Evolutionary conservation across 2,329 filamentous ascomycete genomes (phyloP).

Genomic region (Chaetomiaceae sp.): DNA sequence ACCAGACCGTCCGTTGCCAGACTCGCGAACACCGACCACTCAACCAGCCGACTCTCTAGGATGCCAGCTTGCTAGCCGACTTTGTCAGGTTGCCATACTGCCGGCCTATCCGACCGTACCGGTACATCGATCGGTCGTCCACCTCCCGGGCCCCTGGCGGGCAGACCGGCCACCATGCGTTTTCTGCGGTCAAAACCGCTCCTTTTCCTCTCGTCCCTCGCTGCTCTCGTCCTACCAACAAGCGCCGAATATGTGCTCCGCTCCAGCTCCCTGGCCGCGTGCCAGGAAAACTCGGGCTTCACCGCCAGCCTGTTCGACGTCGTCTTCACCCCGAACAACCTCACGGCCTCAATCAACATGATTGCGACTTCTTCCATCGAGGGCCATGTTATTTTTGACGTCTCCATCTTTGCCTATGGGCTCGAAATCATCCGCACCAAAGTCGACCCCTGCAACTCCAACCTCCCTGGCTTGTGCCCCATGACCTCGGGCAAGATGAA

Average conservation of each 20-base stretch:
- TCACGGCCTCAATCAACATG: conserved; percentile 62
- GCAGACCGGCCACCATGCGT: conserved; percentile 39
- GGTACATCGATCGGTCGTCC: background rate
- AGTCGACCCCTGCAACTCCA: conserved; percentile 64
- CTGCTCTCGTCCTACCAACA: conserved; percentile 41
- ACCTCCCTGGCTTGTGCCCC: conserved; percentile 68
- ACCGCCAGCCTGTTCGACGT: conserved; percentile 78
- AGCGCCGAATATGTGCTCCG: conserved; percentile 59
- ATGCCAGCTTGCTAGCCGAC: conserved; percentile 1
- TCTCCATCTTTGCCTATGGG: conserved; percentile 70
- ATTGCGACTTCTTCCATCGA: conserved; percentile 69
- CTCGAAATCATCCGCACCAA: conserved; percentile 57
- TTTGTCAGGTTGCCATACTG: background rate
- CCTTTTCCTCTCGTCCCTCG: conserved; percentile 42
- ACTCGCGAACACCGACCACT: background rate
- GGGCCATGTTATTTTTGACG: conserved; percentile 67
- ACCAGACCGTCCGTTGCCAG: background rate
- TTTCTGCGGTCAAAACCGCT: conserved; percentile 40
- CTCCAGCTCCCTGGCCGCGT: conserved; percentile 78
- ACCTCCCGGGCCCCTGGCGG: background rate
- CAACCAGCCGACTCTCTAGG: background rate
- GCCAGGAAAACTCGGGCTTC: conserved; percentile 72
- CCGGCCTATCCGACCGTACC: background rate
- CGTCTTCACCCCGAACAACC: conserved; percentile 62
- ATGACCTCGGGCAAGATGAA: conserved; percentile 65